Evolutionary conservation across 2,329 filamentous ascomycete species (phyloP), one percentile per base, ranked within the genome.

Genomic region (Diaporthe citri): DNA sequence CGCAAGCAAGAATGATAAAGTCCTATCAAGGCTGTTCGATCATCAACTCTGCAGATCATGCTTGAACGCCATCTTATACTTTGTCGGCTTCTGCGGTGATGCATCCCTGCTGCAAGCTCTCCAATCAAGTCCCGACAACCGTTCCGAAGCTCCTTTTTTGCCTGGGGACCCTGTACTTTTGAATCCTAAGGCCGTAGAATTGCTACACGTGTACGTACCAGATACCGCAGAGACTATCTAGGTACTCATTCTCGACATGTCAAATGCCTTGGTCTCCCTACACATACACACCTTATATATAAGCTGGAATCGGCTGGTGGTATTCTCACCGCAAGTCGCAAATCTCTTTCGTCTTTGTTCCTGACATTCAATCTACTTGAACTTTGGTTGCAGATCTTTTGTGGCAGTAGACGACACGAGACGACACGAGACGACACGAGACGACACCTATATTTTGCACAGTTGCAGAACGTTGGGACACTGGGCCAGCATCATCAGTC

Each of bases 31-130:
- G 4, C 17, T 36, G 28, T 22, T 51, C 28, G 20, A 20, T n/a
- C 28, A 51, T 51, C 43, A 34, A 17, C 43, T 51, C 28, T n/a
- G 43, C 28, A 51, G 43, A 51, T 66, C 62, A 67, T 66, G 43
- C 28, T 51, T 12, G 28, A 13, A 67, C 46, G 13, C 43, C 64
- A 39, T 52, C 13, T 67, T 52, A 67, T 52, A 51, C 64, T 52
- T 52, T 67, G 46, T 52, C 64, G 64, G 60, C 60, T 34, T 48
- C 5, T 34, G 28, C 12, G 41, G 41, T 31, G 28, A 48, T 66
- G 60, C 13, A 67, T 20, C 46, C 31, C 22, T 52, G 31, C 13
- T 46, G 46, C 12, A 9, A 25, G 13, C 46, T 25, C 8, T 52
- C 64, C 46, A 67, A 67, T 67, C 8, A 28, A 13, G 12, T 3